Evolutionary conservation across 257 asterid genomes (phyloP).

Genomic region (Scutellaria minor): DNA sequence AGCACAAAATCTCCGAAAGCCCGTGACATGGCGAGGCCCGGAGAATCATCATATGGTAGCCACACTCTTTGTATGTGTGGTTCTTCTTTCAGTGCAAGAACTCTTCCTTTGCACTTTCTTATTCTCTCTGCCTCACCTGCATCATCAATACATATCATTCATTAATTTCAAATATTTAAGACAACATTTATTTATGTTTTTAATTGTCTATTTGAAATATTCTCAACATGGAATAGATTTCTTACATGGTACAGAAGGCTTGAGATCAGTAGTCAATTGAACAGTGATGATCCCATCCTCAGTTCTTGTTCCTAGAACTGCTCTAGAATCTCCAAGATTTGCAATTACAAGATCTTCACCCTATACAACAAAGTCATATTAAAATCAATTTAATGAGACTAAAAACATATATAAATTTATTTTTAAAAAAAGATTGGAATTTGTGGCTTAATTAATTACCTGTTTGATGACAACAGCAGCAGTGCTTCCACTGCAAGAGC

Average conservation of each 20-base stretch:
- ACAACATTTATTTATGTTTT: too few relatives aligned
- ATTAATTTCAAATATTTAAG: too few relatives aligned
- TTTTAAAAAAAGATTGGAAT: neutral
- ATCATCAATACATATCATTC: neutral
- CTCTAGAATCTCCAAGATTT: constrained; percentile 91
- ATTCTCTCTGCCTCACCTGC: constrained; percentile 88
- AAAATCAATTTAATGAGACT: too few relatives aligned
- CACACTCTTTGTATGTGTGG: constrained; percentile 77
- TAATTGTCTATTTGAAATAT: too few relatives aligned
- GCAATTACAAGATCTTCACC: constrained; percentile 70
- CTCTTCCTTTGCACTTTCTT: constrained; percentile 70
- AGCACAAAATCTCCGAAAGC: constrained; percentile 83
- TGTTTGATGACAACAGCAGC: constrained; percentile 67
- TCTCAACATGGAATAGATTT: neutral
- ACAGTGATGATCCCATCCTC: constrained; percentile 54
- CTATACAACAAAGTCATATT: constrained; percentile 34
- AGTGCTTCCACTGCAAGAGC: constrained; percentile 79
- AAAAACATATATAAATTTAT: neutral
- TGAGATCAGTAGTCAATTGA: constrained; percentile 80
- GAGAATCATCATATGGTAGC: constrained; percentile 74
- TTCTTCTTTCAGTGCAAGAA: constrained; percentile 66
- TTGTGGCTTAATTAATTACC: constrained; percentile 42
- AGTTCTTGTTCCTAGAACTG: constrained; percentile 64
- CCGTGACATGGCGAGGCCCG: constrained; percentile 92
- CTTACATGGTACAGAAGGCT: constrained; percentile 79